Percentiles rank a stretch among this genome's conserved stretches.
Conservation (phyloP, 352 stramenopile species). For the Phytophthora macrochlamydospora region DNA sequence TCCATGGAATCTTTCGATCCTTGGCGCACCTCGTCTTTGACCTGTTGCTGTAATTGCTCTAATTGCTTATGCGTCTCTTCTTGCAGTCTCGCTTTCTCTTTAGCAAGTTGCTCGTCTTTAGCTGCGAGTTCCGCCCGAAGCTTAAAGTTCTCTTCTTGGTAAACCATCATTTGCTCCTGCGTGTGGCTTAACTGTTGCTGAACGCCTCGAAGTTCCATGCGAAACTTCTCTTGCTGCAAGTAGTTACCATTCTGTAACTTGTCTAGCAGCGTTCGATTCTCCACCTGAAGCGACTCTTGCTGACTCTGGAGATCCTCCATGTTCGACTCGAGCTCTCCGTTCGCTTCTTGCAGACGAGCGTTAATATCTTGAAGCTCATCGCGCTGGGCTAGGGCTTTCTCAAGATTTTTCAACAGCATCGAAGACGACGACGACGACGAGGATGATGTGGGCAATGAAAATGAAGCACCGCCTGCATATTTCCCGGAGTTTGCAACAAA, state of each 20-base stretch:
- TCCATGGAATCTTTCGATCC: conserved; percentile 58
- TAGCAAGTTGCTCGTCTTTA: conserved; percentile 62
- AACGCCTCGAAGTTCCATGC: conserved; percentile 60
- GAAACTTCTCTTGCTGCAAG: conserved; percentile 76
- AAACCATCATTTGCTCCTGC: conserved; percentile 74
- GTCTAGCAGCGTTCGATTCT: conserved; percentile 72
- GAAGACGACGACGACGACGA: conserved; percentile 39
- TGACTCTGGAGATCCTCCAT: conserved; percentile 67
- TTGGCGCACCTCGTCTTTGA: conserved; percentile 63
- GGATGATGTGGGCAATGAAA: conserved; percentile 31
- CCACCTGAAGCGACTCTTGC: conserved; percentile 63
- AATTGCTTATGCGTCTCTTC: conserved; percentile 70
- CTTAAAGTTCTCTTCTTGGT: conserved; percentile 72
- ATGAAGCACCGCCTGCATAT: conserved; percentile 13
- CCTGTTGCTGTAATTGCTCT: conserved; percentile 56
- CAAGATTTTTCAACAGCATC: conserved; percentile 72
- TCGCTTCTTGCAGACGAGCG: conserved; percentile 50
- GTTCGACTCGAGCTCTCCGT: conserved; percentile 54
- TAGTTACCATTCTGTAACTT: conserved; percentile 71
- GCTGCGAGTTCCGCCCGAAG: conserved; percentile 55
- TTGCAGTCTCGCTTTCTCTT: conserved; percentile 61
- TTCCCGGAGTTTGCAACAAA: conserved; percentile 42
- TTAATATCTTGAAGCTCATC: conserved; percentile 70
- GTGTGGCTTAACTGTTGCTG: conserved; percentile 69
- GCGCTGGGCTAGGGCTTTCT: conserved; percentile 69